Evolutionary conservation across 2,329 filamentous ascomycete species (phyloP), one percentile per base, ranked within the genome.

Genomic region (Penicillium italicum): DNA sequence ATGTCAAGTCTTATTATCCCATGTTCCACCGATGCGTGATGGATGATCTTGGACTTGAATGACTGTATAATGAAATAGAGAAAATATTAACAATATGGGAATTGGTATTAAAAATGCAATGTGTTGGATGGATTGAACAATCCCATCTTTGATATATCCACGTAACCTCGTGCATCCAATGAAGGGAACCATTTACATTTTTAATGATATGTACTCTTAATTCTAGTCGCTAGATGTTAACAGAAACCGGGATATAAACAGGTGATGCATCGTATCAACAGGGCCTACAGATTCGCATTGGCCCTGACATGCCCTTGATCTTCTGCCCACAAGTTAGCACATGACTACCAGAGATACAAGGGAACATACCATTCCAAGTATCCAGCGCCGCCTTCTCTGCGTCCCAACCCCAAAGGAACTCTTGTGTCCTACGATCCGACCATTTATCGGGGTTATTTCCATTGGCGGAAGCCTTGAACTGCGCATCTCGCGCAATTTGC

Each of bases 381-480:
- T 66, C 62, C 51, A 70, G 49, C 2, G 69, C 69, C 8, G 57
- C 66, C 50, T 67, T 66, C 52, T 74, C 72, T 2, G 71, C 70
- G 62, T 74, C 72, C 68, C 69, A 72, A 1, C 66, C 70, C 72
- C 72, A 74, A 24, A 74, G 45, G 18, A 71, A 65, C 67, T 80
- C 76, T 67, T 87, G 85, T 40, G 85, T 84, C 57, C 86, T 83
- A 12, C 82, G 82, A 65, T 85, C 85, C 7, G 82, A 79, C 85
- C 85, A 87, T 71, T 85, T 85, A 70, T 87, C 85, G 2, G 84
- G 84, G 37, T 69, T 73, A 3, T 60, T 55, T 6, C 62, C 67
- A 18, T 60, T 67, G 1, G 58, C 57, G 9, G 69, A 68, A 10
- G 62, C 57, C 12, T 57, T 62, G 56, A 73, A 72, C 40, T 69